Evolutionary conservation across 2,329 filamentous ascomycete genomes (phyloP), one percentile per base, ranked within the genome.

Genomic region (Trichoderma koningii): DNA sequence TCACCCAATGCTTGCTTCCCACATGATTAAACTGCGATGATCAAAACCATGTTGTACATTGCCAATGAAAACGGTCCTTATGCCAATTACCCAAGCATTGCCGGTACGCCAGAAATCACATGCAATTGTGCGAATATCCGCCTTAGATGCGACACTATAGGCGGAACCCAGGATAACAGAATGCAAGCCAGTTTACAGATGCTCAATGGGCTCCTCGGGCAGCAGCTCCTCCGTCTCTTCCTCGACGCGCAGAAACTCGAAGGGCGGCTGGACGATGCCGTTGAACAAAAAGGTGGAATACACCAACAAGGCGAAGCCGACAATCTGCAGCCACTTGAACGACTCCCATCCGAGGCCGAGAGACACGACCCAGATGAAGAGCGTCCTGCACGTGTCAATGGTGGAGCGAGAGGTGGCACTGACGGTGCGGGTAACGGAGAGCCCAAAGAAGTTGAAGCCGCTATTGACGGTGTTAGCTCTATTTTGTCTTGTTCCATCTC

Each of bases 221-320:
- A 96, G 80, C 30, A 96, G 78, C 74, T 88, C 86, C 67, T 87
- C 83, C 21, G 88, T 80, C 69, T 83, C 82, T 34, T 77, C 77
- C 17, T 84, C 77, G 64, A 81, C 76, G 12, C 82, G 82, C 41
- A 93, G 89, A 60, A 84, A 85, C 75, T 87, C 86, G 66, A 96
- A 80, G 1, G 95, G 95, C 23, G 93, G 92, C 66, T 87, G 82
- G n/a, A 98, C 85, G 66, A 99, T 87, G 68, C 96, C 93, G 77
- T 98, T 98, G 82, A 98, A 98, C 48, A 98, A 76, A 77, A 97
- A 97, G 2, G 94, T 99, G 69, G 95, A 96, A 75, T 97, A 99
- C 15, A 99, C 95, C 42, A 99, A 84, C 69, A 97, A 80, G 1
- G 81, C 90, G 71, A 99, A 99, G 1, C 95, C 95, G 3, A 87